These are phyloP conservation scores for Penicillium nucicola DNA, from an alignment of 495 filamentous ascomycete species.

Conservation along the genomic window DNA sequence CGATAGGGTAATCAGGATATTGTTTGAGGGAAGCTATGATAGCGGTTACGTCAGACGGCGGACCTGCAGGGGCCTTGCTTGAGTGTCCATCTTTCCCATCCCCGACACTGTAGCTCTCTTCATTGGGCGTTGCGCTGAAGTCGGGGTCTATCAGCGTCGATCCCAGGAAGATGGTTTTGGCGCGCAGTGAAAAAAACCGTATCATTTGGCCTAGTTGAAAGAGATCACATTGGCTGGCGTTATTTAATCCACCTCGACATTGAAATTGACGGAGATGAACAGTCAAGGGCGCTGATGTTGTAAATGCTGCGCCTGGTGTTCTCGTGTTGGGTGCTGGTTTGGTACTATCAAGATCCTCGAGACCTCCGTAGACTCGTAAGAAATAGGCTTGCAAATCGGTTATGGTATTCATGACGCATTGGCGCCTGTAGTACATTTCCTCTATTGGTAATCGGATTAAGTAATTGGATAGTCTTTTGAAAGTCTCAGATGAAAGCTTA, in stretches of 20 bases:
- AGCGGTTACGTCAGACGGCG: slow-evolving; percentile 42
- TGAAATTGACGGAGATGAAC: slow-evolving; percentile 43
- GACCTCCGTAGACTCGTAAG: slow-evolving; percentile 57
- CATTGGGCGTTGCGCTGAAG: slow-evolving; percentile 22
- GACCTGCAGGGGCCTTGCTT: not conserved
- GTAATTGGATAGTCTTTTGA: not conserved
- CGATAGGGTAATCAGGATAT: slow-evolving; percentile 75
- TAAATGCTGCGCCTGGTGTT: slow-evolving; percentile 9
- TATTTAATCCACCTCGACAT: slow-evolving; percentile 75
- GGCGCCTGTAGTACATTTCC: slow-evolving; percentile 68
- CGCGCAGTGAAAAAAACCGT: slow-evolving; percentile 63
- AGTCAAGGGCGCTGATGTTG: slow-evolving; percentile 7
- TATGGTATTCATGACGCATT: slow-evolving; percentile 70
- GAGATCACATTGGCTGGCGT: slow-evolving; percentile 72
- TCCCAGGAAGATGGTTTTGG: slow-evolving; percentile 47
- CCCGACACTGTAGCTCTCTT: slow-evolving; percentile 6
- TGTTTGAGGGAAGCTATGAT: slow-evolving; percentile 55
- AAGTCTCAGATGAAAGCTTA: slow-evolving; percentile 25
- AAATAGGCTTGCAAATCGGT: slow-evolving; percentile 74
- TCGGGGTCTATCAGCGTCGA: slow-evolving; percentile 45
- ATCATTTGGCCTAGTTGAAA: slow-evolving; percentile 86
- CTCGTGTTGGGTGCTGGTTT: slow-evolving; percentile 7
- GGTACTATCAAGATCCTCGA: slow-evolving; percentile 27
- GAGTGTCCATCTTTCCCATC: not conserved
- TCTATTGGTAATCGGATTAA: slow-evolving; percentile 41